Base-by-base conservation (phyloP, 805 yeast species). In the Zygosaccharomyces bisporus region DNA sequence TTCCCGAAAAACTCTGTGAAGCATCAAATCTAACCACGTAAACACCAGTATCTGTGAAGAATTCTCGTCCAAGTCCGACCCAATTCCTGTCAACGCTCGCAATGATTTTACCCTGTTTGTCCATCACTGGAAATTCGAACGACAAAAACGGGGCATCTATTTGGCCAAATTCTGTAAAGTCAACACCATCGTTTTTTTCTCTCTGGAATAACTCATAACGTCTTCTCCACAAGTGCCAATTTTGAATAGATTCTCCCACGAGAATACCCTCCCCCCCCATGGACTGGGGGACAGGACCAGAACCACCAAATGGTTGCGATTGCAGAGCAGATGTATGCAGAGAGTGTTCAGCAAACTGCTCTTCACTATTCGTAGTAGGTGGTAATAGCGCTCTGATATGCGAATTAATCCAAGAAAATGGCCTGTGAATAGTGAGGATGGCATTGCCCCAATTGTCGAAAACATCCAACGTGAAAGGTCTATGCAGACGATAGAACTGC, bases 221-320 rank as follows among this genome's bases (percentile, higher is more conserved):
- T 46, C 99, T 73, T 60, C 98, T 76, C 96, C 96, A 90, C 33
- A 83, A 70, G 68, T 93, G 98, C 96, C 96, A 93, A 52, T 84
- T 81, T 64, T 93, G 99, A 4, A 85, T 79, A 20, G 87, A 77
- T 61, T 91, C 97, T 1, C 98, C 98, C 14, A 93, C 69, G 4
- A 80, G 58, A 1, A 69, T 60, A 0, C 73, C 75, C 10, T 67
- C 68, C 38, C 74, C 78, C 31, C 46, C 57, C 45, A 45, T 52
- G 17, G 45, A 35, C 34, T 54, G 56, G 6, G 57, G 57, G 4
- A 34, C 42, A 1, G 57, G 55, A 8, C 34, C 34, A 6, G 46
- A 23, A 9, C 43, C 35, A 8, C 44, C 45, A 36, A 53, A 53
- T 4, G 49, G 38, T 12, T 37, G 41, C 9, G 39, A 34, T 23